Conservation (phyloP, 179 eudicot species). For the Silene vulgaris region DNA sequence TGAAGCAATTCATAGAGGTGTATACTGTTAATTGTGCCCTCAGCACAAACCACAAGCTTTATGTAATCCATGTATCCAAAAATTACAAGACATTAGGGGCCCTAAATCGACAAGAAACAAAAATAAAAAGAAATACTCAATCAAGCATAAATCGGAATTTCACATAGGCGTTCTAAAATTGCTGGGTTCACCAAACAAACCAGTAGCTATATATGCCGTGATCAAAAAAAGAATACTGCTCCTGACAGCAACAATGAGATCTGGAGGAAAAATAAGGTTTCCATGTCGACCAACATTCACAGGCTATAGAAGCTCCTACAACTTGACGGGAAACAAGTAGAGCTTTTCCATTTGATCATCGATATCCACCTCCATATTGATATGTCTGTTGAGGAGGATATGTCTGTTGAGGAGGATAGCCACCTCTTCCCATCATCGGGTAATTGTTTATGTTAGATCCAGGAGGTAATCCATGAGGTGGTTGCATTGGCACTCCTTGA, state of each 20-base stretch:
- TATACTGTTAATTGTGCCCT: neutral
- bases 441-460: slow-evolving; percentile 53
- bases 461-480: slow-evolving; percentile 28
- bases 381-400: slow-evolving; percentile 64
- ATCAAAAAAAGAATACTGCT: neutral
- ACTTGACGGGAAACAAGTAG: neutral
- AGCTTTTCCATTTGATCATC: slow-evolving; percentile 26
- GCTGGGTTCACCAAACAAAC: neutral
- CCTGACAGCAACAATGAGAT: neutral
- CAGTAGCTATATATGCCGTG: neutral
- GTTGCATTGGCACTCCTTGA: slow-evolving; percentile 20
- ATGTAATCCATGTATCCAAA: neutral
- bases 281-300: neutral
- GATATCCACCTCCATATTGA: slow-evolving; percentile 62
- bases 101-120: neutral
- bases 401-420: slow-evolving; percentile 68
- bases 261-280: neutral
- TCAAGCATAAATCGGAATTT: neutral
- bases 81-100: neutral
- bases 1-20: neutral
- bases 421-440: slow-evolving; percentile 75
- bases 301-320: neutral
- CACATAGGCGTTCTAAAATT: neutral
- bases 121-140: neutral
- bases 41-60: neutral